These are phyloP conservation scores for Claviceps paspali DNA, from an alignment of 2,329 filamentous ascomycete species.

Conservation along the genomic window DNA sequence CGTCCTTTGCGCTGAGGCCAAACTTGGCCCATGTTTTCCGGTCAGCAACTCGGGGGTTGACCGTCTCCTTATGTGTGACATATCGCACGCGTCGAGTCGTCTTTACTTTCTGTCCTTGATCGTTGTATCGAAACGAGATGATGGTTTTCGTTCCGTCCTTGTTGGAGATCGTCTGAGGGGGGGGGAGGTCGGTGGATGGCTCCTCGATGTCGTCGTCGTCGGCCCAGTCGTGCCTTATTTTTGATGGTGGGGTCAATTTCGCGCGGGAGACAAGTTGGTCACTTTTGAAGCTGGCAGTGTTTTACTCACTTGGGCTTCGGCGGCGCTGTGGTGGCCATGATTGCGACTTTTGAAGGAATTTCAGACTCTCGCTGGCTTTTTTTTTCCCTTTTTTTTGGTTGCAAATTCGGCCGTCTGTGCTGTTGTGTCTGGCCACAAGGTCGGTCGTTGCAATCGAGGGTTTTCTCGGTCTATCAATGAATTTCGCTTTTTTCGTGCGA, in stretches of 20 bases:
- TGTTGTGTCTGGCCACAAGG: conserved; percentile 11
- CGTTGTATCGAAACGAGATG: conserved; percentile 78
- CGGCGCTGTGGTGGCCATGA: conserved; percentile 23
- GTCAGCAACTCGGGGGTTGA: conserved; percentile 93
- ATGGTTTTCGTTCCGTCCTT: conserved; percentile 98
- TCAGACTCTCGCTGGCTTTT: neutral
- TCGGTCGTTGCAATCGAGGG: conserved; percentile 19
- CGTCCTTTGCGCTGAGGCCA: conserved; percentile 74
- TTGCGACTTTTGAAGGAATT: conserved; percentile 9
- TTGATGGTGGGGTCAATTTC: conserved; percentile 22
- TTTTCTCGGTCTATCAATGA: conserved; percentile 21
- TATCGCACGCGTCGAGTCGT: conserved; percentile 90
- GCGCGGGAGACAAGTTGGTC: neutral
- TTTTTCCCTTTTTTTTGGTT: neutral
- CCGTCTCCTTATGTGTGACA: conserved; percentile 77
- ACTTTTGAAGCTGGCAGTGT: conserved; percentile 2
- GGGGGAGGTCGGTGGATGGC: conserved; percentile 53
- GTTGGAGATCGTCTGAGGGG: conserved; percentile 81
- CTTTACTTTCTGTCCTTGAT: conserved; percentile 91
- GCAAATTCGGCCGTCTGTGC: conserved; percentile 2
- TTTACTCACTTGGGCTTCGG: conserved; percentile 26
- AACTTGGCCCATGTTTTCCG: conserved; percentile 91
- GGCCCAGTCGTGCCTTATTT: conserved; percentile 65
- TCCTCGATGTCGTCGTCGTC: conserved; percentile 86
- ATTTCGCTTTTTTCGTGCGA: conserved; percentile 27